Base-by-base conservation (phyloP, 2,329 filamentous ascomycete genomes). In the Teratosphaeria epicoccoides region DNA sequence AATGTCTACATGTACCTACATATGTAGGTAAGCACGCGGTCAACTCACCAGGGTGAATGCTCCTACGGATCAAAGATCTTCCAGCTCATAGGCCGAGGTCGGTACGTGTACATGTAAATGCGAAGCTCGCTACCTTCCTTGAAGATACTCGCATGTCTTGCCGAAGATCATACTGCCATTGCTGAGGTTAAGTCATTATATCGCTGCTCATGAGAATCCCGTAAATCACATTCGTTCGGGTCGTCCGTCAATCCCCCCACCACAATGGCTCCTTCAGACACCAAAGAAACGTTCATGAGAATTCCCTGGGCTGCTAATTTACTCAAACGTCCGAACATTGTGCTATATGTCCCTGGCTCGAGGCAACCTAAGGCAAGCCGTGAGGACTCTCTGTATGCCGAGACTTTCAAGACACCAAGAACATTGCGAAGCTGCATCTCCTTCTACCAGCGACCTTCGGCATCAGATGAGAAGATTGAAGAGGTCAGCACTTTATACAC, bases 311-410 rank as follows among this genome's bases (percentile, higher is more conserved):
- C 62, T 6, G 57, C 61, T 12, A 46, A 55, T 3, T 54, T 66
- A 4, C 54, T 69, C 47, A 46, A 51, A 22, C 33, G 55, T 17
- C 67, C 72, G 0, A 63, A 68, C 20, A 48, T 37, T 22, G 70
- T 73, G 53, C 64, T 69, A 24, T 64, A 64, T 17, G 49, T 61
- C 14, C 66, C 69, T 7, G 70, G 69, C 6, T 65, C 62, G 22
- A 71, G 76, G 5, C 44, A 43, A 1, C 61, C 64, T 3, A 75
- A 76, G 50, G 56, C 52, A 47, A 63, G 61, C n/a, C 49, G 46
- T 24, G 75, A 78, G 60, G 77, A 83, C 63, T 68, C 71, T 2
- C 71, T 82, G 47, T 71, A 79, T 59, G 73, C 75, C 2, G 69
- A 72, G 33, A 80, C 78, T 0, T 69, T 84, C 46, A 73, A 75